phyloP scores from a whole-genome alignment of 2,329 filamentous ascomycete species.

The Rosellinia necatrix region DNA sequence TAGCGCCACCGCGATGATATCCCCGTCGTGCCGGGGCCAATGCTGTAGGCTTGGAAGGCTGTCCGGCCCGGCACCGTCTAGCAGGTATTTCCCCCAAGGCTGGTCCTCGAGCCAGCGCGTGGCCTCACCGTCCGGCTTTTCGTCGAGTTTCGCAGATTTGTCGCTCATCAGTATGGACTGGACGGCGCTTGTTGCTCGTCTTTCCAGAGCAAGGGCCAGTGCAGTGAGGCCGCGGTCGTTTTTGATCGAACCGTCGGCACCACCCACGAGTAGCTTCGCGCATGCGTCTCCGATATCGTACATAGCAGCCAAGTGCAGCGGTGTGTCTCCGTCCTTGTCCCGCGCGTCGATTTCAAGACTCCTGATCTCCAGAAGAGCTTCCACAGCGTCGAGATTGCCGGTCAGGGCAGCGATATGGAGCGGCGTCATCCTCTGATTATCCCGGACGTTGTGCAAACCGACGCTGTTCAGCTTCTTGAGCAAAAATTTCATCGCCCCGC shows the following conservation, averaged over 20 bases:
- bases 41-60: neutral
- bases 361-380: constrained; percentile 8
- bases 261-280: neutral
- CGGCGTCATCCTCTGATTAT: constrained; percentile 1
- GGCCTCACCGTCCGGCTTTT: neutral
- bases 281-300: constrained; percentile 14
- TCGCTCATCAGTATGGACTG: neutral
- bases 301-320: constrained; percentile 11
- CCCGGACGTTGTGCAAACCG: constrained; percentile 4
- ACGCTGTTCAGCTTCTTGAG: constrained; percentile 2
- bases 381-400: constrained; percentile 12
- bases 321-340: constrained; percentile 5
- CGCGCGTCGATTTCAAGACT: constrained; percentile 5
- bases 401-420: constrained; percentile 12
- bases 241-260: neutral
- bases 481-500: constrained; percentile 11
- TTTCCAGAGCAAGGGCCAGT: constrained; percentile 5
- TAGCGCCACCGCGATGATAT: constrained; percentile 8
- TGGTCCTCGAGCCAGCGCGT: constrained; percentile 8
- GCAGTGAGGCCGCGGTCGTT: constrained; percentile 6
- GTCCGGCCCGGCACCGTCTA: neutral
- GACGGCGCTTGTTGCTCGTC: neutral
- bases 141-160: neutral
- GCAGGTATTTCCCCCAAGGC: constrained; percentile 4
- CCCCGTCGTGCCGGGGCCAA: constrained; percentile 1